A percentile compares a stretch with the other conserved stretches of the same genome.
Evolutionary conservation across 2,329 filamentous ascomycete genomes (phyloP).

Genomic region (Didymella keratinophila): DNA sequence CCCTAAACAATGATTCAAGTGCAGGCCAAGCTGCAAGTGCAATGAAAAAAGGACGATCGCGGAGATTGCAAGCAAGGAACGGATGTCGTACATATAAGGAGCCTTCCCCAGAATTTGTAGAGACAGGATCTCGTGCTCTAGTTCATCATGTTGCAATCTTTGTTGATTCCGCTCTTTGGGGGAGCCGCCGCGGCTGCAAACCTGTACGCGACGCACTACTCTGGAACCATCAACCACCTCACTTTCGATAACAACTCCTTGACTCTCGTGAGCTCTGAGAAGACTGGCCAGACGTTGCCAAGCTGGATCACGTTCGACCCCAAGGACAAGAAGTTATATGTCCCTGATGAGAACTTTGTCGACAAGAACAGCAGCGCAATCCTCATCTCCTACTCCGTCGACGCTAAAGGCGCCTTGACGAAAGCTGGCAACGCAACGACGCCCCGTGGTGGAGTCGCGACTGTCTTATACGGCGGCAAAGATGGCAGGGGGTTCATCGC

Average conservation of each 20-base stretch:
- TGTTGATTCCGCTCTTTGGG: slow-evolving; percentile 39
- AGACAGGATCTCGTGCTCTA: background rate
- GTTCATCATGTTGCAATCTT: slow-evolving; percentile 33
- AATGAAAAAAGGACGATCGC: slow-evolving; percentile 10
- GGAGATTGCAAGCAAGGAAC: slow-evolving; percentile 11
- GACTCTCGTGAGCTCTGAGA: slow-evolving; percentile 32
- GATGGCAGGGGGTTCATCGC: slow-evolving; percentile 45
- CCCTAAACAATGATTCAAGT: slow-evolving; percentile 18
- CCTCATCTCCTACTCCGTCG: slow-evolving; percentile 37
- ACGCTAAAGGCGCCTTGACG: slow-evolving; percentile 38
- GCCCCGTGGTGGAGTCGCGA: slow-evolving; percentile 38
- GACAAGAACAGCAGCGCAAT: slow-evolving; percentile 24
- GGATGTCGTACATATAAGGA: slow-evolving; percentile 6
- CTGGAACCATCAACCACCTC: slow-evolving; percentile 42
- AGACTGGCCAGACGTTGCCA: slow-evolving; percentile 37
- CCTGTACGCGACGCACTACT: slow-evolving; percentile 44
- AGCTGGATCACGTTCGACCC: slow-evolving; percentile 46
- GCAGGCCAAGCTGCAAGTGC: slow-evolving; percentile 13
- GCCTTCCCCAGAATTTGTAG: background rate
- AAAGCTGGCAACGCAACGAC: slow-evolving; percentile 35
- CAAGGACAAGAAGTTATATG: slow-evolving; percentile 37
- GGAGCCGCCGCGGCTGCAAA: slow-evolving; percentile 38
- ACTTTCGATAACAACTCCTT: slow-evolving; percentile 37
- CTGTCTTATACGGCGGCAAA: slow-evolving; percentile 40
- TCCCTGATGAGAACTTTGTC: slow-evolving; percentile 40